These are phyloP conservation scores for Haplosporangium sp. DNA, from an alignment of 371 early-diverging fungal species.

Conservation along the genomic window DNA sequence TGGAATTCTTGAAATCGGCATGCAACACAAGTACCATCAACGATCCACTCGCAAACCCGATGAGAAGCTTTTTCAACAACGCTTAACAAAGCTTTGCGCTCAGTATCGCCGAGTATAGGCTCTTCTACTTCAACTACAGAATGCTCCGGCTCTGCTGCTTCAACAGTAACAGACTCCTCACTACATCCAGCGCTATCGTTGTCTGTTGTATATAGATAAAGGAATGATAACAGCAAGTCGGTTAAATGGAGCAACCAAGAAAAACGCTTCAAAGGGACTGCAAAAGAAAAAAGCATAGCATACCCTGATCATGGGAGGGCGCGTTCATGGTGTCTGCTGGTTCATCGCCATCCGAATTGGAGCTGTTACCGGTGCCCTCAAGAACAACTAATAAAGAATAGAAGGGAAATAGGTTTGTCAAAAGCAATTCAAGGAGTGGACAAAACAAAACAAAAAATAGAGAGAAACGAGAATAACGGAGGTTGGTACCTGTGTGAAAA, in stretches of 20 bases:
- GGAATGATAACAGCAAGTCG: slow-evolving; percentile 8
- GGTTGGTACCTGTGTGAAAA: no score
- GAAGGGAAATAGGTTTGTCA: slow-evolving; percentile 5
- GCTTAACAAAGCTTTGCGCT: slow-evolving; percentile 9
- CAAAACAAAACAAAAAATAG: no score
- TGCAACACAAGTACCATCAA: slow-evolving; percentile 6
- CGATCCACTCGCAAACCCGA: slow-evolving; percentile 9
- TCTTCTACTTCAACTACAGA: slow-evolving; percentile 1
- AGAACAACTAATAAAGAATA: background rate
- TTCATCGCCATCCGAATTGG: slow-evolving; percentile 6
- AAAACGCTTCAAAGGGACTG: slow-evolving; percentile 8
- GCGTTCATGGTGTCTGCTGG: slow-evolving; percentile 7
- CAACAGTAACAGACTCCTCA: slow-evolving; percentile 7
- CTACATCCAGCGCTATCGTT: slow-evolving; percentile 8
- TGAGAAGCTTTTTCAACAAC: slow-evolving; percentile 14
- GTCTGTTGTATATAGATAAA: slow-evolving; percentile 9
- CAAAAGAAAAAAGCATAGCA: slow-evolving; percentile 8
- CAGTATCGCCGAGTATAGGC: slow-evolving; percentile 2
- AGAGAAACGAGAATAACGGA: no score
- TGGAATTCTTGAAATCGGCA: slow-evolving; percentile 19
- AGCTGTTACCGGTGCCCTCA: slow-evolving; percentile 4
- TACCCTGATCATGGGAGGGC: slow-evolving; percentile 8
- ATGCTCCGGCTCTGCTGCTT: slow-evolving; percentile 6
- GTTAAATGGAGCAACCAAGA: slow-evolving; percentile 11
- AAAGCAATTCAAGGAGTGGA: no score